Conservation (phyloP, 352 stramenopile species). For the Phytophthora fragariaefolia region DNA sequence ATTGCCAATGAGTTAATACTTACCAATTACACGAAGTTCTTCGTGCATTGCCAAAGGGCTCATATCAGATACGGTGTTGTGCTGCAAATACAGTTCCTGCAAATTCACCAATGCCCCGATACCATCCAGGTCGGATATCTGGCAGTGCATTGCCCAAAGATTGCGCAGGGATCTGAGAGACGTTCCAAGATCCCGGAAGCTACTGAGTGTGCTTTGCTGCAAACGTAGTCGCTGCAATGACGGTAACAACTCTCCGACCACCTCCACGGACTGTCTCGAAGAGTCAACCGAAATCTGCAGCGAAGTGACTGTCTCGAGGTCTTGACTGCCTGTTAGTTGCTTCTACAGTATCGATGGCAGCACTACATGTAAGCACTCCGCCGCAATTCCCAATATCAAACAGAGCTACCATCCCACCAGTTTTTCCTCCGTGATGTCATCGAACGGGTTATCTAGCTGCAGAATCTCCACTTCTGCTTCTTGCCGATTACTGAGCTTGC, state of each 20-base stretch:
- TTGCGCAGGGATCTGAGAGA: slow-evolving; percentile 71
- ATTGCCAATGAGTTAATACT: neutral
- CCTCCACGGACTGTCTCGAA: slow-evolving; percentile 80
- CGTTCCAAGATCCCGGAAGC: slow-evolving; percentile 86
- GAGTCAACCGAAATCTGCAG: slow-evolving; percentile 80
- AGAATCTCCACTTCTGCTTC: slow-evolving; percentile 28
- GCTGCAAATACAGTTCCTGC: slow-evolving; percentile 75
- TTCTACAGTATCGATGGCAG: slow-evolving; percentile 39
- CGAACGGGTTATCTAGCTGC: slow-evolving; percentile 72
- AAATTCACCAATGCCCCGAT: slow-evolving; percentile 83
- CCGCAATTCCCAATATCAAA: too few species aligned
- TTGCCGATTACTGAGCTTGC: slow-evolving; percentile 2
- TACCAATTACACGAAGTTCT: slow-evolving; percentile 77
- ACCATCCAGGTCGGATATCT: slow-evolving; percentile 83
- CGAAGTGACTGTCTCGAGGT: slow-evolving; percentile 61
- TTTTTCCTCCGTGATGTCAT: slow-evolving; percentile 82
- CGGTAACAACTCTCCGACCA: slow-evolving; percentile 80
- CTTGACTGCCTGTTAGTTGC: slow-evolving; percentile 63
- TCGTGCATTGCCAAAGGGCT: slow-evolving; percentile 88
- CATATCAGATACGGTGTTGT: slow-evolving; percentile 85
- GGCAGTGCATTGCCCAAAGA: slow-evolving; percentile 70
- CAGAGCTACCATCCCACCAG: slow-evolving; percentile 38
- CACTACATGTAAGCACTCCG: neutral
- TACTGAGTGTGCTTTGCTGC: slow-evolving; percentile 65
- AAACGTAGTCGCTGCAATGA: slow-evolving; percentile 74